Percentiles rank a stretch among this genome's conserved stretches.
These are phyloP conservation scores for Starmerella scarabaei DNA, from an alignment of 805 yeast genomes.

Conservation along the genomic window DNA sequence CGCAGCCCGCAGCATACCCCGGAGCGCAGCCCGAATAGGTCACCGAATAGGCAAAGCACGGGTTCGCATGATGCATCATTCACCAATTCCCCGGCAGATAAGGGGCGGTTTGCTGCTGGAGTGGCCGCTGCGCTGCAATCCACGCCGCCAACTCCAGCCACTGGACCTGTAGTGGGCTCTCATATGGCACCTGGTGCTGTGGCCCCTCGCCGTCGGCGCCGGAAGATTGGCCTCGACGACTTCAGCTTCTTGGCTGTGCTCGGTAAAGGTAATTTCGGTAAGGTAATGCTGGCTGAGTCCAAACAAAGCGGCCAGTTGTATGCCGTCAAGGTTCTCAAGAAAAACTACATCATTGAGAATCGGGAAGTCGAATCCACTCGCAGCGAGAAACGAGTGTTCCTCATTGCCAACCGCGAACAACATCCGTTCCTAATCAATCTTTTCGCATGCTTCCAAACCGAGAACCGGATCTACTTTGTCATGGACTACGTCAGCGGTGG, in stretches of 20 bases:
- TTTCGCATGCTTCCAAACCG: slow-evolving; percentile 95
- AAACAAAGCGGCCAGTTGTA: slow-evolving; percentile 68
- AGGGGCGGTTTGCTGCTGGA: not conserved
- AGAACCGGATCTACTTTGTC: slow-evolving; percentile 90
- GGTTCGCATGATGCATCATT: no score
- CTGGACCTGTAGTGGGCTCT: not conserved
- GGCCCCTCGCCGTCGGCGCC: slow-evolving; percentile 12
- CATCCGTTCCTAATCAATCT: slow-evolving; percentile 89
- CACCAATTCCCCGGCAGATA: no score
- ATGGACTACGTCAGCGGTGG: slow-evolving; percentile 98
- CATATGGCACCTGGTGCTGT: no score
- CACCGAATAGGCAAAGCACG: no score
- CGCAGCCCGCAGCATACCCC: not conserved
- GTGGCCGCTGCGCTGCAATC: not conserved
- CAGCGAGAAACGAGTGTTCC: slow-evolving; percentile 86
- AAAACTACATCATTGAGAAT: slow-evolving; percentile 86
- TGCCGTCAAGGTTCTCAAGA: slow-evolving; percentile 93
- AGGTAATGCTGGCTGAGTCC: slow-evolving; percentile 93
- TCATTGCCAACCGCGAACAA: slow-evolving; percentile 65
- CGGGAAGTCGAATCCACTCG: slow-evolving; percentile 92
- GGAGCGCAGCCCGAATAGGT: no score
- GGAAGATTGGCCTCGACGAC: slow-evolving; percentile 72
- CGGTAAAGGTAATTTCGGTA: slow-evolving; percentile 98
- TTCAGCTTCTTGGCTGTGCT: slow-evolving; percentile 86
- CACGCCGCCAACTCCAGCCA: not conserved